Conservation (phyloP, 768 basidiomycete species). For the Antrodiella citrinella region DNA sequence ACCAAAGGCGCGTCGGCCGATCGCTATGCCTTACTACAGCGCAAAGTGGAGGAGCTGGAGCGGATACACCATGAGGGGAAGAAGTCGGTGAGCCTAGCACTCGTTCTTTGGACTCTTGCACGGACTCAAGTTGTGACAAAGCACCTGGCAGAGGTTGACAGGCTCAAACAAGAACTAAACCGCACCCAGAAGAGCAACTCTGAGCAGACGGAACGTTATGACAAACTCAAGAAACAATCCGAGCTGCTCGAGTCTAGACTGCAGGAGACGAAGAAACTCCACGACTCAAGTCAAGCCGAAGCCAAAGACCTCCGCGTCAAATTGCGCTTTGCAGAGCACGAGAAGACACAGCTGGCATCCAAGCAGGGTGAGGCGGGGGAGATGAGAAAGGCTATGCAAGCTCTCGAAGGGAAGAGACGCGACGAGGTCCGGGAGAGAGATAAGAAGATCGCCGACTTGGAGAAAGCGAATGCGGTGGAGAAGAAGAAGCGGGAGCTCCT, state of each 20-base stretch:
- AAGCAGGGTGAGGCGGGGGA: constrained; percentile 49
- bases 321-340: constrained; percentile 49
- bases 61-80: constrained; percentile 56
- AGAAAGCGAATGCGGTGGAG: constrained; percentile 42
- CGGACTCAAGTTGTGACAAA: constrained; percentile 20
- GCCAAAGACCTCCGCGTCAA: constrained; percentile 55
- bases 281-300: constrained; percentile 45
- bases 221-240: constrained; percentile 58
- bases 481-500: constrained; percentile 39
- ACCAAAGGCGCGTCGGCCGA: constrained; percentile 25
- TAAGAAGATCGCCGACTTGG: constrained; percentile 44
- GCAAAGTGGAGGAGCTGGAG: constrained; percentile 59
- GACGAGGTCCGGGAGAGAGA: constrained; percentile 53
- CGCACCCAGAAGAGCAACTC: constrained; percentile 36
- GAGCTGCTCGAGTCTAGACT: constrained; percentile 49
- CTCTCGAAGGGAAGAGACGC: constrained; percentile 39
- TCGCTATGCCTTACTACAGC: constrained; percentile 46
- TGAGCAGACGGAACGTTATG: constrained; percentile 46
- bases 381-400: constrained; percentile 39
- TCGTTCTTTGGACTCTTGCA: not conserved
- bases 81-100: constrained; percentile 40
- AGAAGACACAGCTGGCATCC: constrained; percentile 38
- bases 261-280: constrained; percentile 50
- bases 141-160: constrained; percentile 57
- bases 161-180: constrained; percentile 47